A percentile compares a stretch with the other conserved stretches of the same genome.
phyloP scores from a whole-genome alignment of 345 rosid species.

The Erodium maritimum region DNA sequence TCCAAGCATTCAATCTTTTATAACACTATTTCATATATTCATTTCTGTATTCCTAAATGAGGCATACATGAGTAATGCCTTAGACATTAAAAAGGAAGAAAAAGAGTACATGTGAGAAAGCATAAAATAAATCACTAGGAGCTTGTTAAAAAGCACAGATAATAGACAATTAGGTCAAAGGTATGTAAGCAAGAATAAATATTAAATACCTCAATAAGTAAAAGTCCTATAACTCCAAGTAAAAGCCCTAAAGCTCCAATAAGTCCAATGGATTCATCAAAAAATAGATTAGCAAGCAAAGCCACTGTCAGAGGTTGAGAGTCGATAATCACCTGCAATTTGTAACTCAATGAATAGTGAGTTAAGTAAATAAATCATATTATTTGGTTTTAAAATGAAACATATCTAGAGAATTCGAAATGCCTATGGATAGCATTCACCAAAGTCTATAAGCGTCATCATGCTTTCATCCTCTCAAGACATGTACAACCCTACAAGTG shows the following conservation, averaged over 20 bases:
- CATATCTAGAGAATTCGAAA: neutral
- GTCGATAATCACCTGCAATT: conserved; percentile 75
- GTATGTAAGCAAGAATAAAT: neutral
- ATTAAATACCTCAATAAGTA: conserved; percentile 67
- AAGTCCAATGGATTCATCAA: conserved; percentile 73
- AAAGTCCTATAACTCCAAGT: conserved; percentile 75
- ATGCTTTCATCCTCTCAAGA: neutral
- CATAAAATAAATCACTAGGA: too few relatives aligned
- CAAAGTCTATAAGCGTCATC: neutral
- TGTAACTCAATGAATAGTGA: neutral
- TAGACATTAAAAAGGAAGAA: too few relatives aligned
- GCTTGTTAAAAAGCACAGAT: neutral
- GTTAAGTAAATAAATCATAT: neutral
- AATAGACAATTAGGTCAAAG: neutral
- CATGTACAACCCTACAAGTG: too few relatives aligned
- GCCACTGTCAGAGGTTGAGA: conserved; percentile 89
- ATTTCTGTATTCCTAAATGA: too few relatives aligned
- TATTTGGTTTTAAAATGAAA: neutral
- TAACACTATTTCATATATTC: too few relatives aligned
- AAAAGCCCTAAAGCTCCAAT: conserved; percentile 67
- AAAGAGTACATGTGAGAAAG: too few relatives aligned
- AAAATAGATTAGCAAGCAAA: conserved; percentile 66
- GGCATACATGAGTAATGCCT: too few relatives aligned
- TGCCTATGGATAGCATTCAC: neutral
- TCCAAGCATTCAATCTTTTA: too few relatives aligned